phyloP scores from a whole-genome alignment of 805 yeast species.

The Ogataea paradorogensis region DNA sequence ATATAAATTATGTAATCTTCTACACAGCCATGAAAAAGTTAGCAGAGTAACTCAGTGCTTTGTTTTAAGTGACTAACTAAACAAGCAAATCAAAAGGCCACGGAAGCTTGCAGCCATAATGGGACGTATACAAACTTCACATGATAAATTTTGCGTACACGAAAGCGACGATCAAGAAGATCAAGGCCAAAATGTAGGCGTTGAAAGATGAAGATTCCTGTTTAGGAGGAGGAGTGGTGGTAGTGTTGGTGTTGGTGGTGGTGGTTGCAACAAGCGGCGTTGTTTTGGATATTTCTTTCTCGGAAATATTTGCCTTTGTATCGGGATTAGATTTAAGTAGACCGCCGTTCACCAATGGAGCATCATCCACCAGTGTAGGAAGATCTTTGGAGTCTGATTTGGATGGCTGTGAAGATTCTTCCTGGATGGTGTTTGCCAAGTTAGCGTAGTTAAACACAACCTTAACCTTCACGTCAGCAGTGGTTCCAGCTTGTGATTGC shows the following conservation, averaged over 20 bases:
- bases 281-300: slow-evolving; percentile 1
- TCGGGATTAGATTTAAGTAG: slow-evolving; percentile 1
- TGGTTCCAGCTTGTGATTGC: slow-evolving; percentile 48
- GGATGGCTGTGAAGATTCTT: slow-evolving; percentile 26
- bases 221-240: slow-evolving; percentile 3
- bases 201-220: slow-evolving; percentile 9
- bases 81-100: slow-evolving; percentile 4
- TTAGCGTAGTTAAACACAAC: slow-evolving; percentile 31
- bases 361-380: slow-evolving; percentile 10
- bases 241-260: slow-evolving; percentile 5
- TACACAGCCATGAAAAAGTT: slow-evolving; percentile 6
- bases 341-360: slow-evolving; percentile 14
- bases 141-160: slow-evolving; percentile 19
- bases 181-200: slow-evolving; percentile 19
- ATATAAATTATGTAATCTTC: neutral
- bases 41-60: slow-evolving; percentile 4
- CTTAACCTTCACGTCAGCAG: slow-evolving; percentile 31
- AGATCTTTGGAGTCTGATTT: slow-evolving; percentile 17
- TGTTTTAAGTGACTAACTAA: slow-evolving; percentile 1
- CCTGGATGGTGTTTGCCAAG: slow-evolving; percentile 31
- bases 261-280: slow-evolving; percentile 11
- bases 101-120: neutral
- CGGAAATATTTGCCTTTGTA: slow-evolving; percentile 1
- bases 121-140: slow-evolving; percentile 3
- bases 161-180: slow-evolving; percentile 22